Base-by-base conservation (phyloP, 805 yeast species). In the Kluyveromyces starmeri region DNA sequence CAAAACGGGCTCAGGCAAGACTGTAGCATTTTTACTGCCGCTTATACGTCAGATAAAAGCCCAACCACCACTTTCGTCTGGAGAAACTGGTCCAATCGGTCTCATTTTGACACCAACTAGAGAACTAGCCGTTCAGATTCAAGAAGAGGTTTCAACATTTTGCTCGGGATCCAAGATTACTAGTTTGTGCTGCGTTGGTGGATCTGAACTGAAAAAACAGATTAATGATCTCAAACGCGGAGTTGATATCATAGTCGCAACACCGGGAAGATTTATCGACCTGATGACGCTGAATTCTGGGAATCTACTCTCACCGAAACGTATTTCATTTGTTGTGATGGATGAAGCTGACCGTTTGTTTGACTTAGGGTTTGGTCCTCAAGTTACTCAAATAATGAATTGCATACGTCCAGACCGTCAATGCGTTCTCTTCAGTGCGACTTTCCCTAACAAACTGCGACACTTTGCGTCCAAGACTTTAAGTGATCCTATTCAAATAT, bases 301-400 rank as follows among this genome's bases (percentile, higher is more conserved):
- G 0, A 67, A 84, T 33, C 73, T 86, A 1, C 22, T 67, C 15
- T 78, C 75, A 41, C 63, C 92, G 5, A 61, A 65, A 19, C 62
- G 88, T 27, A 75, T 82, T 5, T 78, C 95, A 0, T 85, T 78
- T 55, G 67, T 85, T n/a, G 94, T 88, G 0, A 62, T 92, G 39
- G 98, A 92, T 54, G 98, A 92, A 53, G 96, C 97, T 1, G 98
- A 92, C 58, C 62, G 98, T 43, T 78, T 92, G 82, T 89, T 89
- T 61, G 98, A 92, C 55, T 65, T 92, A 71, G 98, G 98, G 1
- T 92, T 92, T 59, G 97, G 85, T 47, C 97, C 98, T 0, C 98
- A 92, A 52, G 85, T 92, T 4, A 75, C 72, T 45, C 83, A 84
- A 48, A 79, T 92, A 15, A 66, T 86, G 51, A 66, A 71, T 11